phyloP scores from a whole-genome alignment of 2,329 filamentous ascomycete species.

The Ophiocordyceps australis region DNA sequence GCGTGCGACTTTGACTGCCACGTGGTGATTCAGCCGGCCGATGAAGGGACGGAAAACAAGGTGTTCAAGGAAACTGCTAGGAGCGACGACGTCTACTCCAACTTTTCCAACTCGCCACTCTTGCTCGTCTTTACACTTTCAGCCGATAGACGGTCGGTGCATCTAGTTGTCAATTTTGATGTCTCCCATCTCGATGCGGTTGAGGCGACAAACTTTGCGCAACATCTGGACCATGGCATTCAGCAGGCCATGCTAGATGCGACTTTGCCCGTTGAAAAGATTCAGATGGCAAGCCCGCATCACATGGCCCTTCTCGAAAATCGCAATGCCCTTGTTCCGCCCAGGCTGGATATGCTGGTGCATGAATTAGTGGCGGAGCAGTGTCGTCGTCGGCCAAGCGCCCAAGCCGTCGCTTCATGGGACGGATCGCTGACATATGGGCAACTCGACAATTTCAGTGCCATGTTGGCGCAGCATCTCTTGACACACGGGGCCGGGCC shows the following conservation, averaged over 20 bases:
- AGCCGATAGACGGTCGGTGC: background rate
- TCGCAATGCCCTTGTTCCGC: background rate
- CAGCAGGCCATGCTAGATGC: background rate
- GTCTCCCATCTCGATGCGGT: background rate
- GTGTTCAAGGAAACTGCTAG: background rate
- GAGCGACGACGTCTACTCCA: background rate
- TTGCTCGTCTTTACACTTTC: slow-evolving; percentile 1
- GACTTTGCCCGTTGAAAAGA: background rate
- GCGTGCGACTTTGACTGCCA: slow-evolving; percentile 2
- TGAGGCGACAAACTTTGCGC: background rate
- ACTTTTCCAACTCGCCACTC: slow-evolving; percentile 1
- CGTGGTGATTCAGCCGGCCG: slow-evolving; percentile 1
- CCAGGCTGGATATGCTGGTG: background rate
- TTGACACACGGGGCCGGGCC: background rate
- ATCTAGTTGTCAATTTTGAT: slow-evolving; percentile 1
- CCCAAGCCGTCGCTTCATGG: slow-evolving; percentile 1
- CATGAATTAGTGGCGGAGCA: slow-evolving; percentile 1
- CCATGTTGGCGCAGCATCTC: background rate
- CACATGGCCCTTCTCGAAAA: background rate
- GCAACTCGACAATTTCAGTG: slow-evolving; percentile 1
- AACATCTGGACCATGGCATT: background rate
- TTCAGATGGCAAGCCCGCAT: background rate
- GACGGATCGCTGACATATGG: slow-evolving; percentile 1
- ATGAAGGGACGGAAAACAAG: background rate
- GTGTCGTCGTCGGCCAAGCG: slow-evolving; percentile 1